phyloP scores from a whole-genome alignment of 148 eudicot genomes.

The Rhododendron molle region DNA sequence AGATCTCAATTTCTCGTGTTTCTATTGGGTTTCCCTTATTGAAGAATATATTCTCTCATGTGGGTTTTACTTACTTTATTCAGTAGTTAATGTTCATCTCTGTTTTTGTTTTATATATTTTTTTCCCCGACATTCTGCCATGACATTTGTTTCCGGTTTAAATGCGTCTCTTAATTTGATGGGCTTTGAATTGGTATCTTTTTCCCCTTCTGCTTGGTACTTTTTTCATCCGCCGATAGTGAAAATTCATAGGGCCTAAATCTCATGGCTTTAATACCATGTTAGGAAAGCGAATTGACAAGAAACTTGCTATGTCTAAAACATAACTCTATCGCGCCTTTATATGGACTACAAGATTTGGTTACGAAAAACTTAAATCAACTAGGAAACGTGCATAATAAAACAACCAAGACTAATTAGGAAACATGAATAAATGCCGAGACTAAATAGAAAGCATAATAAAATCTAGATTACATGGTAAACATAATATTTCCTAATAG shows the following conservation, averaged over 20 bases:
- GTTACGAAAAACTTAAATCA: too few species aligned
- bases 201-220: background rate
- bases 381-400: background rate
- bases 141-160: background rate
- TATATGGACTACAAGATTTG: too few species aligned
- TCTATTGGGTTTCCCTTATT: background rate
- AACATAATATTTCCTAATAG: too few species aligned
- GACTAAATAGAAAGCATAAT: background rate
- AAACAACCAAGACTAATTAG: background rate
- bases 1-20: background rate
- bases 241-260: background rate
- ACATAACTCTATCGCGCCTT: too few species aligned
- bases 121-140: background rate
- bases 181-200: background rate
- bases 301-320: background rate
- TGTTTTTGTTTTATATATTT: background rate
- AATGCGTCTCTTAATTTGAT: slow-evolving; percentile 1
- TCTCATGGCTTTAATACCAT: too few species aligned
- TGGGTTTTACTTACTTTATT: background rate
- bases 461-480: too few species aligned
- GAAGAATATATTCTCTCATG: background rate
- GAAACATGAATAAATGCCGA: background rate
- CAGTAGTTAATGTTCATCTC: background rate
- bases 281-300: background rate
- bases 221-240: background rate